Evolutionary conservation across 805 yeast genomes (phyloP), one percentile per base, ranked within the genome.

Genomic region (Saccharomycopsis sp.): DNA sequence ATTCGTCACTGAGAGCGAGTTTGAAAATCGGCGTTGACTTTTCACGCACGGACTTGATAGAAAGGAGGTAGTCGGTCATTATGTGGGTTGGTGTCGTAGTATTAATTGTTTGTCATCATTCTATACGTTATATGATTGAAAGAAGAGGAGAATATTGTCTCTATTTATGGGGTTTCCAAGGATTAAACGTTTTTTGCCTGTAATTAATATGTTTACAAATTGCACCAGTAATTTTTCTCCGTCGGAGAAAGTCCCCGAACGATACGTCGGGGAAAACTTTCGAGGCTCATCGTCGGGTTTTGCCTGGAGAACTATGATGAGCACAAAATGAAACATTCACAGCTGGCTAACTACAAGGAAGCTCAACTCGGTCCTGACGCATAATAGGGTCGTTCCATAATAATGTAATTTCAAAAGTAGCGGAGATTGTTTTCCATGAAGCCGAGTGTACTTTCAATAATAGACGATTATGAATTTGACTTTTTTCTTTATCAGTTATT

Each of bases 41-140:
- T 57, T 77, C 83, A 62, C 87, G 74, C 2, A 83, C 87, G 0
- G 86, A 79, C 29, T 71, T 69, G 51, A 83, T 79, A n/a, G 81
- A 71, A 24, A 76, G 70, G 5, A 82, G 67, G 56, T 79, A 78
- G 12, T 54, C 57, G 7, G 63, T 53, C 61, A 58, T 60, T 51
- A 24, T n/a, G 34, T 34, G 18, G 37, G 34, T 34, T 34, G 34
- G n/a, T 53, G 44, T 46, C 3, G n/a, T n/a, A n/a, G n/a, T n/a
- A n/a, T n/a, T n/a, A n/a, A n/a, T n/a, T n/a, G n/a, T n/a, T n/a
- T n/a, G n/a, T n/a, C n/a, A n/a, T n/a, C n/a, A n/a, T n/a, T n/a
- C n/a, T n/a, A n/a, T n/a, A n/a, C n/a, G n/a, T 29, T 29, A 29
- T 29, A 5, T 7, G 37, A 7, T 29, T 7, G 37, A 29, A 29